A percentile compares a stretch with the other conserved stretches of the same genome.
phyloP scores from a whole-genome alignment of 805 yeast genomes.

The Myxozyma monticola region DNA sequence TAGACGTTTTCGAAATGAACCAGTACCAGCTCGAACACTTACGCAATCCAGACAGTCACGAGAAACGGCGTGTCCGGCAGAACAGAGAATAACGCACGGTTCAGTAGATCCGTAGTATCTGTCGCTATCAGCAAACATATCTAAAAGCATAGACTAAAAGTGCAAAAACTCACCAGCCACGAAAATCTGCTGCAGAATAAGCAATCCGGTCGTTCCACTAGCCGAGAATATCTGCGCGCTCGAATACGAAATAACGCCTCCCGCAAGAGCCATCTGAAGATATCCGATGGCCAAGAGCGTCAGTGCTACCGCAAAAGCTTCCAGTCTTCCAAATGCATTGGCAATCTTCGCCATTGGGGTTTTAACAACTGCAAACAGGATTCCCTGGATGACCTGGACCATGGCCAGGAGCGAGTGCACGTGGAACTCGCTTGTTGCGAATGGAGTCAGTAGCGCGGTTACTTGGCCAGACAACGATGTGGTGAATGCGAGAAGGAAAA shows the following conservation, averaged over 20 bases:
- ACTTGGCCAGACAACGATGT: slow-evolving; percentile 33
- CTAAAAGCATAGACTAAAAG: too few relatives aligned
- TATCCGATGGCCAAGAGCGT: slow-evolving; percentile 42
- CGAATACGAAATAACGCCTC: slow-evolving; percentile 41
- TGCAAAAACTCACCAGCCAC: slow-evolving; percentile 27
- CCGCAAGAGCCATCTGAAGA: slow-evolving; percentile 43
- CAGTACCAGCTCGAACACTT: slow-evolving; percentile 37
- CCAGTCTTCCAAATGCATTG: slow-evolving; percentile 46
- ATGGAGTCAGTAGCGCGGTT: slow-evolving; percentile 37
- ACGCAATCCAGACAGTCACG: slow-evolving; percentile 48
- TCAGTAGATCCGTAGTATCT: slow-evolving; percentile 44
- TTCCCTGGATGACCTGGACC: slow-evolving; percentile 43
- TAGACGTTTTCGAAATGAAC: not conserved
- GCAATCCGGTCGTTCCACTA: slow-evolving; percentile 44
- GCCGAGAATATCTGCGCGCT: slow-evolving; percentile 43
- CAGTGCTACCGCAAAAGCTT: slow-evolving; percentile 41
- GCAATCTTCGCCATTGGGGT: slow-evolving; percentile 47
- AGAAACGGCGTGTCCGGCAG: slow-evolving; percentile 45
- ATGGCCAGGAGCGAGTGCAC: slow-evolving; percentile 46
- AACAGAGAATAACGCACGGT: slow-evolving; percentile 43
- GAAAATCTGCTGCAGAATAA: slow-evolving; percentile 41
- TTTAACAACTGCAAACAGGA: slow-evolving; percentile 43
- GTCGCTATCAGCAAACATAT: slow-evolving; percentile 32
- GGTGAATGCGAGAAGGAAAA: slow-evolving; percentile 31
- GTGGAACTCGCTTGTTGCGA: slow-evolving; percentile 45